phyloP scores from a whole-genome alignment of 108 stramenopile species.

The Halocafeteria seosinensis region DNA sequence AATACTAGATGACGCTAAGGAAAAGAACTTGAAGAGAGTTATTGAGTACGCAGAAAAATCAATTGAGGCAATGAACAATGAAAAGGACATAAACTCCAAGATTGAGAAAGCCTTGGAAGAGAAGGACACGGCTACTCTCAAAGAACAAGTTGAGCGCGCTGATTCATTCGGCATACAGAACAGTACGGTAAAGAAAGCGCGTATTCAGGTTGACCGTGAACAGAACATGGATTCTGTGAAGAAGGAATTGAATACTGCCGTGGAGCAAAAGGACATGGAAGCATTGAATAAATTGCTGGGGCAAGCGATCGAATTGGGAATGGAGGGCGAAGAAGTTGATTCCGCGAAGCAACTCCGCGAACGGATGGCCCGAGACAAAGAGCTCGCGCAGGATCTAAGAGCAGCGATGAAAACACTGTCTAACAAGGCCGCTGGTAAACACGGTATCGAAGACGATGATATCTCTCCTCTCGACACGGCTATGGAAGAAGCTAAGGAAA shows the following conservation, averaged over 20 bases:
- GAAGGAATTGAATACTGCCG: background rate
- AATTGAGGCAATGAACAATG: background rate
- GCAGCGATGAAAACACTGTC: conserved; percentile 2
- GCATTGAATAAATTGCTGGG: conserved; percentile 1
- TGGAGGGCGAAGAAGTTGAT: conserved; percentile 1
- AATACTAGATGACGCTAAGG: background rate
- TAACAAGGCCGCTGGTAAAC: conserved; percentile 15
- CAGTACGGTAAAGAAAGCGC: background rate
- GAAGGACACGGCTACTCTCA: background rate
- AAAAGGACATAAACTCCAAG: background rate
- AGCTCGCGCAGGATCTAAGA: background rate
- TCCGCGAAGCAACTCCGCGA: conserved; percentile 5
- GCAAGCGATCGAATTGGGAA: background rate
- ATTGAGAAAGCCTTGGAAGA: conserved; percentile 7
- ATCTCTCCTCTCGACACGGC: conserved; percentile 4
- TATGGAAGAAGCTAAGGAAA: background rate
- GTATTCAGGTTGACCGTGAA: background rate
- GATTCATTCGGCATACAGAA: background rate
- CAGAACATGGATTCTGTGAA: background rate
- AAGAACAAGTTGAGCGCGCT: background rate
- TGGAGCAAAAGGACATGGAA: background rate
- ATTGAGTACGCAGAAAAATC: background rate
- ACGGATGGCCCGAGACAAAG: background rate
- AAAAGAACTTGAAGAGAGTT: too few species aligned
- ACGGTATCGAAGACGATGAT: conserved; percentile 15